phyloP scores from a whole-genome alignment of 1,284 basidiomycete genomes.

The Leccinum cinnamomeum region DNA sequence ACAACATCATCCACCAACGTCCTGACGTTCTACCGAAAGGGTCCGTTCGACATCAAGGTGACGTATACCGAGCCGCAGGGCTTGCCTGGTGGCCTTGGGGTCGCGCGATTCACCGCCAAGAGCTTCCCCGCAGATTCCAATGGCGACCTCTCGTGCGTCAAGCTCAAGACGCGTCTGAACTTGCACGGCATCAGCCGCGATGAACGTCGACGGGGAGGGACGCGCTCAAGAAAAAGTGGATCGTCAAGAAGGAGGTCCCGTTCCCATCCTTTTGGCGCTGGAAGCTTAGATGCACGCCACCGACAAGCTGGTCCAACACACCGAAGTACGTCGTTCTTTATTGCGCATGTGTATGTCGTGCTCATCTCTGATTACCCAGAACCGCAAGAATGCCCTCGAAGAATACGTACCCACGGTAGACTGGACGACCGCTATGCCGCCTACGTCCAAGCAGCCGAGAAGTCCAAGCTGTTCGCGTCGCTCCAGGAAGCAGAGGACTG shows the following conservation, averaged over 20 bases:
- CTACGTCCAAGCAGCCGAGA: constrained; percentile 75
- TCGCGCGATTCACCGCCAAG: constrained; percentile 76
- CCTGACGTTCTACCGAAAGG: constrained; percentile 90
- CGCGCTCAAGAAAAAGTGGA: constrained; percentile 79
- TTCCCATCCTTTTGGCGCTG: constrained; percentile 52
- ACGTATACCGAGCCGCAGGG: constrained; percentile 67
- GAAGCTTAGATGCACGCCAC: too few species aligned
- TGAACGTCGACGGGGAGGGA: constrained; percentile 67
- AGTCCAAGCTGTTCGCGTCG: constrained; percentile 67
- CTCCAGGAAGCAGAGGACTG: constrained; percentile 87
- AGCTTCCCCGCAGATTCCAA: constrained; percentile 65
- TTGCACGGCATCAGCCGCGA: constrained; percentile 72
- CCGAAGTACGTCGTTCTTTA: neutral
- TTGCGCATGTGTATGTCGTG: neutral
- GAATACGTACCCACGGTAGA: constrained; percentile 93
- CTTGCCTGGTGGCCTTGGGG: constrained; percentile 75
- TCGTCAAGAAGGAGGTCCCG: constrained; percentile 80
- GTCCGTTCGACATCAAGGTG: constrained; percentile 84
- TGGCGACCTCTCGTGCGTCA: constrained; percentile 78
- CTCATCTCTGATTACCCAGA: constrained; percentile 44
- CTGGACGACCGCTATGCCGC: constrained; percentile 82
- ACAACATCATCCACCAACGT: constrained; percentile 89
- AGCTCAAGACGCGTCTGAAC: constrained; percentile 88
- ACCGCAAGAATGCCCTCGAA: constrained; percentile 95
- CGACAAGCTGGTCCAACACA: too few species aligned